phyloP scores from a whole-genome alignment of 176 grass and related monocot species.

The Hordeum marinum region DNA sequence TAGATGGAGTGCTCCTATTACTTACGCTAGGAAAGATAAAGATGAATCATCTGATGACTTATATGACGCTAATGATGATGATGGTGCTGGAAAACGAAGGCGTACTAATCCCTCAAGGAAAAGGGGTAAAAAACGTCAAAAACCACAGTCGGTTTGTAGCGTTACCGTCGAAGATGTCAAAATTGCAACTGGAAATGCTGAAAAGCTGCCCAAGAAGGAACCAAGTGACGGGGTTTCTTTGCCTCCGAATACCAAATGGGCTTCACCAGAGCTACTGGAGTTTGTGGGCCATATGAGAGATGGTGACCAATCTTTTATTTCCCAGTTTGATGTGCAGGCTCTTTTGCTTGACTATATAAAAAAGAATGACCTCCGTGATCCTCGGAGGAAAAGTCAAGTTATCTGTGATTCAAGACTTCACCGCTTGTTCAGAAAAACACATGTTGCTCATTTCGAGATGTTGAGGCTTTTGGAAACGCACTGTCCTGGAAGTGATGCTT shows the following conservation, averaged over 20 bases:
- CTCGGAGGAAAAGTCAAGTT: conserved; percentile 88
- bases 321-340: conserved; percentile 84
- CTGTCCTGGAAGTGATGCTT: conserved; percentile 65
- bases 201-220: conserved; percentile 27
- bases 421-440: conserved; percentile 72
- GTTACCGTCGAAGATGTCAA: conserved; percentile 29
- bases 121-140: conserved; percentile 48
- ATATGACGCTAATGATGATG: conserved; percentile 72
- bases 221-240: conserved; percentile 32
- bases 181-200: conserved; percentile 15
- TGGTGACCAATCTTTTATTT: conserved; percentile 61
- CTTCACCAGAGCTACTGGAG: conserved; percentile 77
- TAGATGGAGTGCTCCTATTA: conserved; percentile 55
- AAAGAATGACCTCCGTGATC: conserved; percentile 86
- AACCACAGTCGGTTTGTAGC: conserved; percentile 23
- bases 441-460: conserved; percentile 98
- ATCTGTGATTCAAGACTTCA: conserved; percentile 80
- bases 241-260: conserved; percentile 55
- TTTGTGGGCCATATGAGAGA: conserved; percentile 82
- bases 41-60: conserved; percentile 83
- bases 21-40: conserved; percentile 51
- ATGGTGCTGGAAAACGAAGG: conserved; percentile 56
- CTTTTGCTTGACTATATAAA: conserved; percentile 97
- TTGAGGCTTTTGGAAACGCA: conserved; percentile 91
- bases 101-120: conserved; percentile 47